phyloP scores from a whole-genome alignment of 1,284 basidiomycete species.

The Neolentinus lepideus region DNA sequence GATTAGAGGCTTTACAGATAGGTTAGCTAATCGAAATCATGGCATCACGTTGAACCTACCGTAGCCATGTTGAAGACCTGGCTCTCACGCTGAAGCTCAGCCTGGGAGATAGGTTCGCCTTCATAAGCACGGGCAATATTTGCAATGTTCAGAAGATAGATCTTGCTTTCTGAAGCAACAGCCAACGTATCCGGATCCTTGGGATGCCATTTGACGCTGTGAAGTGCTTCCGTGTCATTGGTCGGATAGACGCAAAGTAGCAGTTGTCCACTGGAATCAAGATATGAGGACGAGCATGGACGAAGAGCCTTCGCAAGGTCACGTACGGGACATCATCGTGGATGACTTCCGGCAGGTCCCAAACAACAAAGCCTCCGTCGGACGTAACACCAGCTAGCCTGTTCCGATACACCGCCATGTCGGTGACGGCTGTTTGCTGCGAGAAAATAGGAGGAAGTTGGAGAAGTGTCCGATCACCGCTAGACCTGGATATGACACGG shows the following conservation, averaged over 20 bases:
- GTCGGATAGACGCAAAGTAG: constrained; percentile 65
- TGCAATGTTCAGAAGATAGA: constrained; percentile 66
- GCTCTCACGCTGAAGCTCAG: constrained; percentile 57
- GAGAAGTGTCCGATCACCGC: constrained; percentile 75
- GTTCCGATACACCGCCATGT: constrained; percentile 80
- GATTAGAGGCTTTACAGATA: constrained; percentile 51
- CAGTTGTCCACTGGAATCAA: constrained; percentile 46
- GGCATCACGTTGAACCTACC: constrained; percentile 33
- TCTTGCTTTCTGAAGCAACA: constrained; percentile 64
- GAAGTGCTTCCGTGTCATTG: constrained; percentile 50
- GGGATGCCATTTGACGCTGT: constrained; percentile 79
- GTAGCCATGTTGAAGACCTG: constrained; percentile 61
- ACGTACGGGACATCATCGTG: constrained; percentile 79
- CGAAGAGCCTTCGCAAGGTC: neutral
- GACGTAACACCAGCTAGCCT: constrained; percentile 76
- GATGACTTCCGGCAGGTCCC: constrained; percentile 75
- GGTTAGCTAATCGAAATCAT: neutral
- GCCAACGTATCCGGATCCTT: constrained; percentile 69
- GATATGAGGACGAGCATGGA: neutral
- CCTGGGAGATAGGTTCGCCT: constrained; percentile 55
- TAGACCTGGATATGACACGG: constrained; percentile 77
- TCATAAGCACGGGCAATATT: constrained; percentile 49
- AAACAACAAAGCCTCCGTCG: constrained; percentile 80
- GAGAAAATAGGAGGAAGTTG: constrained; percentile 65
- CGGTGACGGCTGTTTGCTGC: constrained; percentile 54